Evolutionary conservation across 106 monocot species (phyloP).

Genomic region (Acanthochlamys bracteata): DNA sequence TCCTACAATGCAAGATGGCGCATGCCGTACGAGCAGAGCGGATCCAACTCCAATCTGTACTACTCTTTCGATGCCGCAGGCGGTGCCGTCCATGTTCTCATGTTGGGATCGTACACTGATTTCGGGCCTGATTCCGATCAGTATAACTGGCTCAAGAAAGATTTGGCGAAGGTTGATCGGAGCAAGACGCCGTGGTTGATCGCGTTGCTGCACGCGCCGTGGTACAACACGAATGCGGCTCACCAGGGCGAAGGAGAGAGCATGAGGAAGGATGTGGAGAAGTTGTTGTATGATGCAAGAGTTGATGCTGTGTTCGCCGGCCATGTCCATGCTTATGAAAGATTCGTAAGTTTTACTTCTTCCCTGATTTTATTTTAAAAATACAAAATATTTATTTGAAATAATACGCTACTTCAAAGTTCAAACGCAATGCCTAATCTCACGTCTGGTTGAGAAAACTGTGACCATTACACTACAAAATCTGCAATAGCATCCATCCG

Average conservation of each 20-base stretch:
- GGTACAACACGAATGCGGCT: conserved; percentile 79
- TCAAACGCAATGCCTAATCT: no score
- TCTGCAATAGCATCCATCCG: no score
- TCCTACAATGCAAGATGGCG: conserved; percentile 75
- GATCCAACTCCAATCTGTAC: conserved; percentile 56
- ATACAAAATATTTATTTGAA: no score
- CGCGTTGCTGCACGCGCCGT: conserved; percentile 70
- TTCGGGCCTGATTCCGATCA: conserved; percentile 36
- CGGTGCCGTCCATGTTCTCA: conserved; percentile 59
- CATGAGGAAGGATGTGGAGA: conserved; percentile 72
- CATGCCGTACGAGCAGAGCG: conserved; percentile 55
- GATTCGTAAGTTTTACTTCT: conserved; percentile 49
- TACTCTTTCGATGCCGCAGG: conserved; percentile 77
- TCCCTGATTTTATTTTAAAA: no score
- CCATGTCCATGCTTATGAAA: conserved; percentile 86
- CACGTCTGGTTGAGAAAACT: no score
- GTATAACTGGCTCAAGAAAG: conserved; percentile 55
- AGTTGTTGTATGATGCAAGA: conserved; percentile 31
- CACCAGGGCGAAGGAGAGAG: conserved; percentile 80
- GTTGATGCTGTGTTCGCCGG: conserved; percentile 74
- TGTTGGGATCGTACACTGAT: conserved; percentile 74
- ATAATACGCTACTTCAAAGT: no score
- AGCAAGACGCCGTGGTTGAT: conserved; percentile 56
- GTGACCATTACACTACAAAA: no score
- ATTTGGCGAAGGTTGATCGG: conserved; percentile 50